Percentiles rank a stretch among this genome's conserved stretches.
Conservation (phyloP, 192 early-diverging fungal genomes). For the Phycomyces blakesleeanus region DNA sequence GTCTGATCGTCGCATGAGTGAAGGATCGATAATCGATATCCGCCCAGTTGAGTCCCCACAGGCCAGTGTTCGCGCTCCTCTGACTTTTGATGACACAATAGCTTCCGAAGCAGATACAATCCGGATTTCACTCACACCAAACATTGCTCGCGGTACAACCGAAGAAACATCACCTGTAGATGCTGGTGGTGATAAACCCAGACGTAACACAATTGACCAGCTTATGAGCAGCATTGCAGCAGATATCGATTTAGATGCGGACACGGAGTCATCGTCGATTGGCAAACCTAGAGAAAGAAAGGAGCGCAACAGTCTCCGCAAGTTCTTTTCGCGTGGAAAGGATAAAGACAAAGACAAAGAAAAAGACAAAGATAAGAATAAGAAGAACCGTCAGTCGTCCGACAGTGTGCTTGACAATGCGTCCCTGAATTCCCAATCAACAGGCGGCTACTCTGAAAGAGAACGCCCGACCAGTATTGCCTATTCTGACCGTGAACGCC, state of each 20-base stretch:
- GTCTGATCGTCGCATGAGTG: conserved; percentile 3
- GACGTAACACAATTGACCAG: no score
- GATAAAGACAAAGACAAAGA: no score
- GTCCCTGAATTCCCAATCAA: conserved; percentile 32
- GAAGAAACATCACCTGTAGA: neutral
- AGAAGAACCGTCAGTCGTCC: neutral
- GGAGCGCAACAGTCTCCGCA: conserved; percentile 27
- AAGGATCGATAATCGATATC: neutral
- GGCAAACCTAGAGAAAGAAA: conserved; percentile 6
- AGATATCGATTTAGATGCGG: no score
- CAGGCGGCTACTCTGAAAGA: conserved; percentile 19
- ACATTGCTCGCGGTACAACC: conserved; percentile 41
- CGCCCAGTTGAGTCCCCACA: no score
- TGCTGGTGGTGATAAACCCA: no score
- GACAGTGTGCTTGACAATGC: conserved; percentile 14
- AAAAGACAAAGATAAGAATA: no score
- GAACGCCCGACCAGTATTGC: conserved; percentile 12
- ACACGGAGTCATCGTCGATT: neutral
- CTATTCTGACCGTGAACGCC: conserved; percentile 4
- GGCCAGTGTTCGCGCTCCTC: no score
- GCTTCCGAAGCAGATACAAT: conserved; percentile 37
- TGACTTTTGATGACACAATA: neutral
- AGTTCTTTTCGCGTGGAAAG: conserved; percentile 29
- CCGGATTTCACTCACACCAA: conserved; percentile 50
- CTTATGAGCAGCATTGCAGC: no score